Percentiles rank a stretch among this genome's conserved stretches.
phyloP scores from a whole-genome alignment of 768 basidiomycete species.

The Leucogyrophana mollusca region DNA sequence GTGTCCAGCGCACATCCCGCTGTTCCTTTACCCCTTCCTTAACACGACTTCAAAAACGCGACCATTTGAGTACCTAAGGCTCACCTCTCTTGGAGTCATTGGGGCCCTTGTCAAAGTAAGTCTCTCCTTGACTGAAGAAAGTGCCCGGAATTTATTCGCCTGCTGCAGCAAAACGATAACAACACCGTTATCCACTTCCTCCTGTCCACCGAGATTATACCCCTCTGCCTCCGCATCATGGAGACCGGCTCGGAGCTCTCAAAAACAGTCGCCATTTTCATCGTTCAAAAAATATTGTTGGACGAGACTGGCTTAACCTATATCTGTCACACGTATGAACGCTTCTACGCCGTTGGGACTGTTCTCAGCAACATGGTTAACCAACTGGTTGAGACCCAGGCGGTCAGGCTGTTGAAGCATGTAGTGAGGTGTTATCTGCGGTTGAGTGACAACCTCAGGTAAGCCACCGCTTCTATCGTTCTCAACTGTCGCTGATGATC shows the following conservation, averaged over 20 bases:
- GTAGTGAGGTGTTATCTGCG: conserved; percentile 97
- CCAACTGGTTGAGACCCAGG: conserved; percentile 96
- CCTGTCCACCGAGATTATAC: conserved; percentile 98
- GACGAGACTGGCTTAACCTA: conserved; percentile 98
- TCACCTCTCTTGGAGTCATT: conserved; percentile 98
- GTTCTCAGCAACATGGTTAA: conserved; percentile 99
- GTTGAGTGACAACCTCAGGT: conserved; percentile 94
- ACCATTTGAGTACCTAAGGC: conserved; percentile 99
- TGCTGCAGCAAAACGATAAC: conserved; percentile 93
- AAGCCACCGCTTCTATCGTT: conserved; percentile 25
- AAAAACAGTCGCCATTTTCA: conserved; percentile 99
- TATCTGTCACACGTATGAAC: conserved; percentile 99
- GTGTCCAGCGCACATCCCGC: conserved; percentile 86
- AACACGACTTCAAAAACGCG: conserved; percentile 99
- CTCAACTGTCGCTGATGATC: conserved; percentile 7
- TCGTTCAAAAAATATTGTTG: conserved; percentile 96
- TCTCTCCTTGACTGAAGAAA: conserved; percentile 7
- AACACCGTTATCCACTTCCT: conserved; percentile 98
- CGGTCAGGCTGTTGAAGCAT: conserved; percentile 93
- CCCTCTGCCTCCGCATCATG: conserved; percentile 98
- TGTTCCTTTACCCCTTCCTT: conserved; percentile 94
- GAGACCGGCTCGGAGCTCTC: conserved; percentile 98
- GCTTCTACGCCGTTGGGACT: conserved; percentile 98
- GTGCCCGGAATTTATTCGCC: not conserved
- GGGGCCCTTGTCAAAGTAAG: conserved; percentile 95